Conservation (phyloP, 2,329 filamentous ascomycete genomes). For the Xylariaceae sp. region DNA sequence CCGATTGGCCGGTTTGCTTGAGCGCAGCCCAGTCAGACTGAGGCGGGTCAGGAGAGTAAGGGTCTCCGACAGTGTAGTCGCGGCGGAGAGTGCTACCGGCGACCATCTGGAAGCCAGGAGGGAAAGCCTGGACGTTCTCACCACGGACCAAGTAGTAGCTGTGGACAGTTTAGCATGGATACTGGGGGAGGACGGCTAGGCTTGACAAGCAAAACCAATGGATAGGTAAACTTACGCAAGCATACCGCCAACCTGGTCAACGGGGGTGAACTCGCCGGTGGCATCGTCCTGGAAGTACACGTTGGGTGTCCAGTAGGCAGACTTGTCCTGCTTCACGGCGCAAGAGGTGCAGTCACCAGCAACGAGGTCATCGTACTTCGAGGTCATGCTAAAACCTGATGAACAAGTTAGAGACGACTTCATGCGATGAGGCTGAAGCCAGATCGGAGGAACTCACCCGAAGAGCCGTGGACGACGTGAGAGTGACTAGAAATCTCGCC, state of each 20-base stretch:
- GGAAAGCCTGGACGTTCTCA: constrained; percentile 66
- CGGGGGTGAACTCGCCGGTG: constrained; percentile 62
- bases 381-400: constrained; percentile 58
- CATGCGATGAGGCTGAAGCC: not conserved
- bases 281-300: constrained; percentile 67
- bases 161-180: constrained; percentile 2
- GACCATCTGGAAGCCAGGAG: constrained; percentile 73
- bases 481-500: constrained; percentile 58
- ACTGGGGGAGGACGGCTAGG: not conserved
- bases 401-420: not conserved
- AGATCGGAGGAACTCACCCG: constrained; percentile 49
- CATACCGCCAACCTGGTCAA: constrained; percentile 74
- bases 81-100: constrained; percentile 65
- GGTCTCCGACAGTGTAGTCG: constrained; percentile 64
- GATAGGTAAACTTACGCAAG: constrained; percentile 61
- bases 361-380: constrained; percentile 53
- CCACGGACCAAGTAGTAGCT: constrained; percentile 75
- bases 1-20: constrained; percentile 59
- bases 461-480: constrained; percentile 71
- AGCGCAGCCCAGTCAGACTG: constrained; percentile 65
- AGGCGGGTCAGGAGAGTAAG: constrained; percentile 55
- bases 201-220: not conserved
- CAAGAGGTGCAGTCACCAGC: constrained; percentile 72
- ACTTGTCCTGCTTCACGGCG: constrained; percentile 72
- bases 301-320: constrained; percentile 79